Base-by-base conservation (phyloP, 352 stramenopile genomes). In the Phytophthora tubulina region DNA sequence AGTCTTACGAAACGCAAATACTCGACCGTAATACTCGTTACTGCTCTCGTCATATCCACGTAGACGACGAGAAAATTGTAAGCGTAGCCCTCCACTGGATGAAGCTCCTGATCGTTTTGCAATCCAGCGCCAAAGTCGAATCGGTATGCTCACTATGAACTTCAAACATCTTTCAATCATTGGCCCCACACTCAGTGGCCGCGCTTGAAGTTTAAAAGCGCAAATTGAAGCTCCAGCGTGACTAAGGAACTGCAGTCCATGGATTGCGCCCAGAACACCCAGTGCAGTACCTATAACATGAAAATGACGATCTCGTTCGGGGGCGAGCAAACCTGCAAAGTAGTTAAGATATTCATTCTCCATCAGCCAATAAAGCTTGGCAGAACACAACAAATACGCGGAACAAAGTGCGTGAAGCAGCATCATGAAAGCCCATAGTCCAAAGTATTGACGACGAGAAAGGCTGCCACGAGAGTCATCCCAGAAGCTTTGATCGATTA, bases 341-440 rank as follows among this genome's bases (percentile, higher is more conserved):
- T 84, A 86, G 45, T 46, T 49, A 50, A 85, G 72, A 44, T 73
- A 83, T 27, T 79, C 69, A 11, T 78, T 70, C 35, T 77, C 67
- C 50, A 84, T 67, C 7, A 78, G 61, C 63, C 71, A 73, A 46
- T 85, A 73, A 0, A 82, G 49, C 1, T 73, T 65, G 2, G 58
- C 58, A 2, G 45, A 52, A 0, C 13, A n/a, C 15, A 76, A 35
- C 11, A 83, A 72, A 11, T 75, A 85, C 0, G 59, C 11, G 31
- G 64, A 59, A 30, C 76, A 78, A 4, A 61, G 4, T 33, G 44
- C 36, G 50, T 73, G 60, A 58, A 74, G 41, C 8, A 49, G 3
- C 17, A 67, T 38, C 67, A 61, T 60, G 10, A 74, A 58, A 15
- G 15, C 46, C 63, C 62, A 76, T 4, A 74, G 52, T 2, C n/a